A percentile compares a stretch with the other conserved stretches of the same genome.
These are phyloP conservation scores for Heliamphora pulchella DNA, from an alignment of 179 eudicot genomes.

Conservation along the genomic window DNA sequence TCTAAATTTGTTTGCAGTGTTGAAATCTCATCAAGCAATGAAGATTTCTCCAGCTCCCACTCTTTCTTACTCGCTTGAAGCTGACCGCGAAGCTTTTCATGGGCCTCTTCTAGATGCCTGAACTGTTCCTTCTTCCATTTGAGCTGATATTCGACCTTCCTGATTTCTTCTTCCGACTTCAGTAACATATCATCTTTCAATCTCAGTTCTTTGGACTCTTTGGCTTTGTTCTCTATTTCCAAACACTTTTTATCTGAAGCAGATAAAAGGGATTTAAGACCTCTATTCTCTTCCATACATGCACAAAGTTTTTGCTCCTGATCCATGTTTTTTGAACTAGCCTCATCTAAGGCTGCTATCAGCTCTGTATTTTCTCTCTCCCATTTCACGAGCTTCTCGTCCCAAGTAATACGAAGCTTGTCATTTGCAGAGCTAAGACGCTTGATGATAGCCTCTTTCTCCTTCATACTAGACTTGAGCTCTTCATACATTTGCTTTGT, in stretches of 20 bases:
- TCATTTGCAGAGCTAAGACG: slow-evolving; percentile 49
- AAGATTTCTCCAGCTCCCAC: slow-evolving; percentile 62
- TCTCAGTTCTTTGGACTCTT: slow-evolving; percentile 34
- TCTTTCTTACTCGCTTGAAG: slow-evolving; percentile 36
- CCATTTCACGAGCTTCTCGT: slow-evolving; percentile 46
- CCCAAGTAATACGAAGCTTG: slow-evolving; percentile 43
- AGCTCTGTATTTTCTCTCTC: slow-evolving; percentile 63
- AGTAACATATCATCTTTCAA: slow-evolving; percentile 35
- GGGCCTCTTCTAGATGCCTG: slow-evolving; percentile 68
- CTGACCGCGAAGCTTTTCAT: slow-evolving; percentile 52
- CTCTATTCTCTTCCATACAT: slow-evolving; percentile 41
- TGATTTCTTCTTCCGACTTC: slow-evolving; percentile 48
- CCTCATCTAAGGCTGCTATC: slow-evolving; percentile 53
- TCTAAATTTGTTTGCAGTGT: slow-evolving; percentile 42
- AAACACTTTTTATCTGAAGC: slow-evolving; percentile 42
- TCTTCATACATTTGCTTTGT: slow-evolving; percentile 30
- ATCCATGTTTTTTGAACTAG: slow-evolving; percentile 36
- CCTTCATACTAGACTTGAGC: slow-evolving; percentile 35
- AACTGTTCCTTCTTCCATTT: slow-evolving; percentile 92
- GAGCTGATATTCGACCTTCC: slow-evolving; percentile 56
- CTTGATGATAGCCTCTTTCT: slow-evolving; percentile 46
- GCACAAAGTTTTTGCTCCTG: slow-evolving; percentile 43
- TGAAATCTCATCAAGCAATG: slow-evolving; percentile 52
- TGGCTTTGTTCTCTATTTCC: slow-evolving; percentile 31
- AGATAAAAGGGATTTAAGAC: slow-evolving; percentile 38